Evolutionary conservation across 345 rosid species (phyloP).

Genomic region (Erodium maritimum): DNA sequence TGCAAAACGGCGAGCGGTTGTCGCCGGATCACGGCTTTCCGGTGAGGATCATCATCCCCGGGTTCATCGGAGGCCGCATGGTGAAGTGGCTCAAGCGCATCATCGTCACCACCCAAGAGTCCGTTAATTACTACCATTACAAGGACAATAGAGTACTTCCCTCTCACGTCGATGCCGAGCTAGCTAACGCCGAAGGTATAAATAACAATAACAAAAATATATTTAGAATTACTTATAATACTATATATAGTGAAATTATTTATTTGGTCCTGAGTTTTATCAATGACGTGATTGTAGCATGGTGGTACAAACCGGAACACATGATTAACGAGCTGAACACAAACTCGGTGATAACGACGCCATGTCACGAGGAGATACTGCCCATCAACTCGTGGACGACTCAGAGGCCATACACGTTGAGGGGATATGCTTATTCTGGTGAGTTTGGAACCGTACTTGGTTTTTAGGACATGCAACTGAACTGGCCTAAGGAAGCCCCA

Average conservation of each 20-base stretch:
- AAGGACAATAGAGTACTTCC: constrained; percentile 83
- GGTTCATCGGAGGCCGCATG: constrained; percentile 90
- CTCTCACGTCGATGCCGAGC: constrained; percentile 74
- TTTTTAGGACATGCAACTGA: too few species aligned
- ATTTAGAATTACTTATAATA: too few species aligned
- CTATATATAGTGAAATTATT: too few species aligned
- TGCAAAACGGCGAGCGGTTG: constrained; percentile 85
- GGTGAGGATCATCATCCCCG: constrained; percentile 69
- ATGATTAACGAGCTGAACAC: constrained; percentile 79
- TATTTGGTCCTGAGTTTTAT: neutral
- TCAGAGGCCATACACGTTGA: constrained; percentile 64
- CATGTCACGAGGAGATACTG: constrained; percentile 65
- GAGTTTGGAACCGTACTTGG: too few species aligned
- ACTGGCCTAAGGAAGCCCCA: too few species aligned
- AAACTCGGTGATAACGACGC: constrained; percentile 88
- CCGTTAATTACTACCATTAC: constrained; percentile 66
- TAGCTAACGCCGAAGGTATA: constrained; percentile 79
- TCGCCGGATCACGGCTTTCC: constrained; percentile 93
- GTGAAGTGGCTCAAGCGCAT: constrained; percentile 86
- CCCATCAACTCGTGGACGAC: constrained; percentile 79
- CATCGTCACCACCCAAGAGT: constrained; percentile 58
- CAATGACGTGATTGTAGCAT: constrained; percentile 28
- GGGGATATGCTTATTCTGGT: constrained; percentile 91
- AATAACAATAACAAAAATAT: neutral
- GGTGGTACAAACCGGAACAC: constrained; percentile 92